Evolutionary conservation across 768 basidiomycete genomes (phyloP), one percentile per base, ranked within the genome.

Genomic region (Leucogyrophana mollusca): DNA sequence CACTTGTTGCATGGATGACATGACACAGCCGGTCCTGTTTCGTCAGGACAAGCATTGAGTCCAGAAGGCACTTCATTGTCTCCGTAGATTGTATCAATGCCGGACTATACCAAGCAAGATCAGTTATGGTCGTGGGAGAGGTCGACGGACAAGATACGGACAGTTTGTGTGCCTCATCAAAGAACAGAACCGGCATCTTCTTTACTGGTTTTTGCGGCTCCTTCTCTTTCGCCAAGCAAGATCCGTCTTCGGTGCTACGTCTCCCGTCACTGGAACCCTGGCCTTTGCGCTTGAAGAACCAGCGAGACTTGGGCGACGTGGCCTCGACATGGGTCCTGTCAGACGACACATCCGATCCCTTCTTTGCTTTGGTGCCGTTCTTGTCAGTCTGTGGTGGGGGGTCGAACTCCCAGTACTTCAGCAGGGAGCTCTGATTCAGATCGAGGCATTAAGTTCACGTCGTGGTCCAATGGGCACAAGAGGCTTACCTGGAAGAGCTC

Each of bases 101-200:
- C 0, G 87, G 87, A 38, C 82, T 91, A 56, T 17, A 22, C 40
- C 20, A 21, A 34, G n/a, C 37, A 34, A 37, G 9, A n/a, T 44
- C 51, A 25, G 45, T 35, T 43, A 41, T 41, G 30, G 23, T 5
- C 16, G 16, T 5, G 34, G 22, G 9, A 21, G 33, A 20, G 8
- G 14, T 38, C 2, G 34, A 23, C 16, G 40, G 7, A 45, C 45
- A 44, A 5, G 32, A 25, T 23, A 52, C 82, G 27, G 61, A 89
- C 83, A 91, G 66, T 62, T 85, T 88, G 59, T 93, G 90, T 2
- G 89, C 87, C 61, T 93, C 90, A 52, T 93, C 90, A 50, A 93
- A 80, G 60, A 92, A 87, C 47, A 92, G 76, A 10, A 87, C 86
- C 1, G 87, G 87, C 59, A 85, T 79, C 66, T 80, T 85, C 72